phyloP scores from a whole-genome alignment of 176 grass and related monocot genomes.

The Pharus latifolius region DNA sequence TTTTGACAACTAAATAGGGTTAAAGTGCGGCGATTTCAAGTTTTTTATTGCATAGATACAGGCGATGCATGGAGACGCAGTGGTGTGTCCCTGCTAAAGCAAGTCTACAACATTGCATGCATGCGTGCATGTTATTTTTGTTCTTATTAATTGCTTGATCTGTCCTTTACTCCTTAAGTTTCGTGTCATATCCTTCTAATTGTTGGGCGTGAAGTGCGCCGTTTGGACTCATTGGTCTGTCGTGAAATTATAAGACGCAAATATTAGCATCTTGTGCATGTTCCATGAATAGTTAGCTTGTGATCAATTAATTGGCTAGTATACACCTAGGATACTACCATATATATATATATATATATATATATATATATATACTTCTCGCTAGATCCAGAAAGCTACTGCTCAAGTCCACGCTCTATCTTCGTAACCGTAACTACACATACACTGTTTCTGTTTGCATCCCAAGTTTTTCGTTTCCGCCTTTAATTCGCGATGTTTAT shows the following conservation, averaged over 20 bases:
- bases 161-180: too few relatives aligned
- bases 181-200: background rate
- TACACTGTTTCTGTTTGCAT: background rate
- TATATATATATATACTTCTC: background rate
- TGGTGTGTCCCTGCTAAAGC: too few relatives aligned
- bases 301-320: slow-evolving; percentile 7
- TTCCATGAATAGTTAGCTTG: slow-evolving; percentile 16
- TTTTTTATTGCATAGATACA: too few relatives aligned
- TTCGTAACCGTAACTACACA: background rate
- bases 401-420: slow-evolving; percentile 6
- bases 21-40: too few relatives aligned
- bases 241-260: background rate
- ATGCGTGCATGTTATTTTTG: too few relatives aligned
- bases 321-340: slow-evolving; percentile 13
- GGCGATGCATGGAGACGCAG: too few relatives aligned
- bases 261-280: background rate
- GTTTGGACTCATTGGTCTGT: background rate
- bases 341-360: too few relatives aligned
- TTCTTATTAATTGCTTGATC: background rate
- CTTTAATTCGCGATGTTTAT: too few relatives aligned
- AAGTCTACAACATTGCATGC: too few relatives aligned
- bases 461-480: too few relatives aligned
- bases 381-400: background rate
- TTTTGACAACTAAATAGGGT: too few relatives aligned
- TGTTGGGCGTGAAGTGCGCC: background rate